Evolutionary conservation across 2,329 filamentous ascomycete genomes (phyloP), one percentile per base, ranked within the genome.

Genomic region (Chaetomium olivaceum): DNA sequence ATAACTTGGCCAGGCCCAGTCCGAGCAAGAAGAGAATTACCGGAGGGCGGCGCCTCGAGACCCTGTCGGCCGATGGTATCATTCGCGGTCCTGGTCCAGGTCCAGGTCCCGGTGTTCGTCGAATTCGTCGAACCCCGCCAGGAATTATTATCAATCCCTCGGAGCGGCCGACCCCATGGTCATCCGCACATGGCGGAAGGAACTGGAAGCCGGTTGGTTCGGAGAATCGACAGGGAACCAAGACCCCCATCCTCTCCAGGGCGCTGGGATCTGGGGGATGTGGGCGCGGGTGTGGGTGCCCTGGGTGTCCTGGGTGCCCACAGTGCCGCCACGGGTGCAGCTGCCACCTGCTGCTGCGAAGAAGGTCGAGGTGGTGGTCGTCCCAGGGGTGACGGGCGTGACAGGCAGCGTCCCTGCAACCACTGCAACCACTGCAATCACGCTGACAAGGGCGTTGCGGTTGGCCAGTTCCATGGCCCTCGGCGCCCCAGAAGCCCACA

Each of bases 121-220:
- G 36, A 39, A 6, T 6, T 39, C 55, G 31, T 21, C 50, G n/a
- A 46, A 46, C 59, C 36, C 58, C 31, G 59, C 59, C 31, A 54
- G 50, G 36, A 23, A 54, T n/a, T 21, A n/a, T 16, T 27, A n/a
- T 48, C 51, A 56, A 43, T 56, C 19, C 19, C 25, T 29, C 27
- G 8, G 23, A 31, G 33, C 12, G 25, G 21, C 54, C 43, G n/a
- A 50, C 14, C 9, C 61, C 61, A 19, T 43, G 43, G 43, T 63
- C 54, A 43, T 23, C 14, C 36, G 43, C 16, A 25, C 43, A 29
- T 55, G 29, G 33, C 21, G 25, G 33, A n/a, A 39, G 48, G 59
- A 29, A 56, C 21, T 29, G 27, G 27, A 61, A 57, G 50, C 46
- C 62, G 62, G 57, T 31, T 57, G 21, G n/a, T 36, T 59, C 57